Base-by-base conservation (phyloP, 1,139 yeast species). In the Waltiozyma sp. region DNA sequence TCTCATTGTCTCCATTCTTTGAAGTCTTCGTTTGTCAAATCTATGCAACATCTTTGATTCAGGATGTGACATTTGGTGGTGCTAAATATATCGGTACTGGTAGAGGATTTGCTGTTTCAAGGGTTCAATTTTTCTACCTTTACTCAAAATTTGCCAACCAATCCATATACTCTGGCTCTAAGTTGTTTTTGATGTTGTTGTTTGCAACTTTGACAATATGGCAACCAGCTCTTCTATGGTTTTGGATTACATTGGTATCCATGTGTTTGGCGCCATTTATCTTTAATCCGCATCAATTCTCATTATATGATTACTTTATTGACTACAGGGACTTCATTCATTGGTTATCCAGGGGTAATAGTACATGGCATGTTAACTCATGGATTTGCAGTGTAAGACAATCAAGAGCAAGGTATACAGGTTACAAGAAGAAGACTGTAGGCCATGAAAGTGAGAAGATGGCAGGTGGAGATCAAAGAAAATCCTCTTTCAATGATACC, bases 11-110 rank as follows among this genome's bases (percentile, higher is more conserved):
- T 0, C 95, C 95, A 5, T 61, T 86, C 15, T 87, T 87, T 62
- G 96, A 87, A 57, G 91, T 87, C 0, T 86, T 87, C 61, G 89
- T 83, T 1, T 84, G 95, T 56, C 93, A 84, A 53, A 76, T 85
- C 1, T 87, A 87, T 60, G 80, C 95, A 0, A 75, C 75, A 47
- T 72, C 95, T 0, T 67, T 87, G 49, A 63, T 75, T 28, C 75
- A 75, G 40, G 88, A 86, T 58, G 64, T 87, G 34, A 70, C 82
- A 0, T 72, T 82, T 58, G 96, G 95, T 0, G 93, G 93, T 33
- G 96, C 96, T 0, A 70, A 71, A 50, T 87, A 87, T 56, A 79
- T 87, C 43, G 75, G 93, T 1, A 85, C 95, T 0, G 95, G 95
- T 0, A 62, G 96, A 56, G 93, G 93, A 0, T 80, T 86, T 64